These are phyloP conservation scores for Naganishia antarctica DNA, from an alignment of 768 basidiomycete genomes.

Conservation along the genomic window DNA sequence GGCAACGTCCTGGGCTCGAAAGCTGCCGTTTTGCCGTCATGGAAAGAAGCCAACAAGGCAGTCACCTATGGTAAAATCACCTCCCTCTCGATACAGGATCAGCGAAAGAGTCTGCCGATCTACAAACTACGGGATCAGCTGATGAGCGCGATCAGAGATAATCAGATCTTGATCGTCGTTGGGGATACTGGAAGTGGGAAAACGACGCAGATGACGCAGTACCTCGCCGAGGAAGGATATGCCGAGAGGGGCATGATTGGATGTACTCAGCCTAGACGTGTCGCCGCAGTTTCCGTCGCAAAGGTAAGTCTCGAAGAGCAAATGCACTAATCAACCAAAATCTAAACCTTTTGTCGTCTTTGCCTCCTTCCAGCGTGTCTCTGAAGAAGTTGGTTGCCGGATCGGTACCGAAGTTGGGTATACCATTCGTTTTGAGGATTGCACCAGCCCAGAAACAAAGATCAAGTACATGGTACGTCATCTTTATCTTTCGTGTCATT, in stretches of 20 bases:
- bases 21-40: constrained; percentile 73
- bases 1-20: constrained; percentile 61
- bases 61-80: constrained; percentile 95
- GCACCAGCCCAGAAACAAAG: constrained; percentile 94
- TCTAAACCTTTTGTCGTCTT: too few species aligned
- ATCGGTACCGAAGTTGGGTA: constrained; percentile 97
- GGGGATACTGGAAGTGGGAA: constrained; percentile 99
- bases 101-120: constrained; percentile 83
- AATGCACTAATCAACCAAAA: too few species aligned
- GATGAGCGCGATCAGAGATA: constrained; percentile 81
- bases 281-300: constrained; percentile 97
- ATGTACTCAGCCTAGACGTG: constrained; percentile 97
- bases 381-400: constrained; percentile 96
- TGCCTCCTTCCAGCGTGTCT: too few species aligned
- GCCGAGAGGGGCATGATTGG: constrained; percentile 87
- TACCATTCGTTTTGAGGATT: constrained; percentile 98
- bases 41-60: constrained; percentile 88
- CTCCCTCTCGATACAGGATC: constrained; percentile 81
- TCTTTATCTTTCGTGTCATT: not conserved
- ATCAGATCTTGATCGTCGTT: constrained; percentile 96
- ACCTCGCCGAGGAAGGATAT: constrained; percentile 88
- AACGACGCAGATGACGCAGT: constrained; percentile 98
- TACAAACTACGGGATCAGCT: constrained; percentile 89
- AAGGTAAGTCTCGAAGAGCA: constrained; percentile 52
- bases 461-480: constrained; percentile 87